A percentile compares a stretch with the other conserved stretches of the same genome.
phyloP scores from a whole-genome alignment of 1,284 basidiomycete species.

The Phylloboletellus chloephorus region DNA sequence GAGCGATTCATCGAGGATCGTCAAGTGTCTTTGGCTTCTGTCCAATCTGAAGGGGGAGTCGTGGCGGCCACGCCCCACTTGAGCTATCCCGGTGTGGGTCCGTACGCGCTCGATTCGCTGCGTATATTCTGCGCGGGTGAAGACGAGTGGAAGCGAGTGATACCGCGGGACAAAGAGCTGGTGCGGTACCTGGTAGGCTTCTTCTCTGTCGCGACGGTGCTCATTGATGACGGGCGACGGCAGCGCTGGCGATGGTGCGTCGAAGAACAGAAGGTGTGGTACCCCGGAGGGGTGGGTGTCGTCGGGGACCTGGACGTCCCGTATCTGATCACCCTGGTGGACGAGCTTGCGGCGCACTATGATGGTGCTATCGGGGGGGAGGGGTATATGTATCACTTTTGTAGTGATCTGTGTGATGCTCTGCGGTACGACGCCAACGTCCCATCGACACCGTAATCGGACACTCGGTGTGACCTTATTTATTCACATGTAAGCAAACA shows the following conservation, averaged over 20 bases:
- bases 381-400: conserved; percentile 34
- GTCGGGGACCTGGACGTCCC: conserved; percentile 31
- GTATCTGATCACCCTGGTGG: conserved; percentile 36
- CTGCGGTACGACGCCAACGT: no score
- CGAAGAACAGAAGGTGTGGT: conserved; percentile 45
- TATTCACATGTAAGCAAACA: no score
- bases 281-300: conserved; percentile 36
- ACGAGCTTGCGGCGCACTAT: conserved; percentile 32
- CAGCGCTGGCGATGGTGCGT: conserved; percentile 64
- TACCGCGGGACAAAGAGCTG: conserved; percentile 59
- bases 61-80: conserved; percentile 42
- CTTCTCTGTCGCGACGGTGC: neutral
- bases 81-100: conserved; percentile 52
- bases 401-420: conserved; percentile 14
- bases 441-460: no score
- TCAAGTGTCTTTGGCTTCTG: conserved; percentile 7
- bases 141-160: conserved; percentile 52
- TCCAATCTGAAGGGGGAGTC: neutral
- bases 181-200: conserved; percentile 48
- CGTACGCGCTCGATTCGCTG: conserved; percentile 64
- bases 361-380: conserved; percentile 29
- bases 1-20: conserved; percentile 40
- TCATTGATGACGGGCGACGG: neutral
- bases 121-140: conserved; percentile 51
- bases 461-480: no score